phyloP scores from a whole-genome alignment of 305 asterid species.

The Fraxinus sp. region DNA sequence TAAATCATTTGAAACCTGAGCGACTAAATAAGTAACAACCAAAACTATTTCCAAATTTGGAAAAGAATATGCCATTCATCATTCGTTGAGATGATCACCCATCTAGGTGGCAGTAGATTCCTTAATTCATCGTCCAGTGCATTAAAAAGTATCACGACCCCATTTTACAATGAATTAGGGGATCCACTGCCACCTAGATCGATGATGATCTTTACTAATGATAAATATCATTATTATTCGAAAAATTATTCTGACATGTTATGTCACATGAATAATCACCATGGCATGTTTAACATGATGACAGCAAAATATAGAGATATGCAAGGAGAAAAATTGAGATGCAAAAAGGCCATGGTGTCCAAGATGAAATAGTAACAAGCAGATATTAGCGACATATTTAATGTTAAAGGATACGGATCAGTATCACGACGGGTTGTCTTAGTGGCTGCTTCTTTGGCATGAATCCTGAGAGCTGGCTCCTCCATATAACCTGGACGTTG shows the following conservation, averaged over 20 bases:
- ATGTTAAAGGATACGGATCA: conserved; percentile 79
- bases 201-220: neutral
- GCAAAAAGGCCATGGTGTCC: neutral
- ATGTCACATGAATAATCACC: neutral
- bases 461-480: conserved; percentile 74
- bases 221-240: neutral
- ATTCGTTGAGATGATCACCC: neutral
- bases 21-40: neutral
- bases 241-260: neutral
- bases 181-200: neutral
- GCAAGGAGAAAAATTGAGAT: neutral
- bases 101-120: neutral
- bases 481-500: conserved; percentile 77
- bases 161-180: neutral
- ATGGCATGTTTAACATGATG: neutral
- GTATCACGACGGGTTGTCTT: conserved; percentile 80
- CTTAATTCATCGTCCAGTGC: neutral
- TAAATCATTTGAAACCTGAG: neutral
- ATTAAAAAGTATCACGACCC: neutral
- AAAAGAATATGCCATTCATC: neutral
- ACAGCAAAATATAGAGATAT: neutral
- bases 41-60: neutral
- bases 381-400: neutral
- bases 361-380: neutral
- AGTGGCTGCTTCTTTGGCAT: conserved; percentile 71